A percentile compares a stretch with the other conserved stretches of the same genome.
Evolutionary conservation across 306 rosid species (phyloP).

Genomic region (Acacia melanoxylon): DNA sequence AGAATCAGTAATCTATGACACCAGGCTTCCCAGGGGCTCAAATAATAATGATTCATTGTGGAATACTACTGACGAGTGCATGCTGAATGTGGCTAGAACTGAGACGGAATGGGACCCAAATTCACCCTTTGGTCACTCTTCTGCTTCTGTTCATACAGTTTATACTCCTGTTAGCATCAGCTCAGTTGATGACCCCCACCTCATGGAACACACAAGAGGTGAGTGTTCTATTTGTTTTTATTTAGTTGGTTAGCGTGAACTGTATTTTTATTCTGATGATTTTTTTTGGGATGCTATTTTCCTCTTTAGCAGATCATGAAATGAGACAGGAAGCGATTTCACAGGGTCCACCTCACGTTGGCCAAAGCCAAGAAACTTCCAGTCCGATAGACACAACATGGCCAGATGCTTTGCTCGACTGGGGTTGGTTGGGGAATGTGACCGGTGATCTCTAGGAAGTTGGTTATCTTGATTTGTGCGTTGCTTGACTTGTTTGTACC

Average conservation of each 20-base stretch:
- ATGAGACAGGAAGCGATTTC: slow-evolving; percentile 40
- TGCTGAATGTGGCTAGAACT: slow-evolving; percentile 31
- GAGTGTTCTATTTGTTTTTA: slow-evolving; percentile 19
- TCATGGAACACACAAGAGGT: slow-evolving; percentile 48
- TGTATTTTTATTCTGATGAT: not conserved
- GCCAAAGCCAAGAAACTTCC: not conserved
- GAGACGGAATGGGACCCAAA: slow-evolving; percentile 42
- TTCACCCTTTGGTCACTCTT: slow-evolving; percentile 51
- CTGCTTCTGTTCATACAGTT: slow-evolving; percentile 47
- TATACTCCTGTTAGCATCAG: slow-evolving; percentile 56
- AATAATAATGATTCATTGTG: slow-evolving; percentile 29
- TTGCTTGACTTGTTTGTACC: slow-evolving; percentile 39
- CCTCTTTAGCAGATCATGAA: slow-evolving; percentile 26
- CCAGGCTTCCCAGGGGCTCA: slow-evolving; percentile 32
- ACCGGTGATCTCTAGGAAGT: slow-evolving; percentile 34
- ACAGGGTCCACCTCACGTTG: slow-evolving; percentile 20
- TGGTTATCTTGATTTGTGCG: slow-evolving; percentile 27
- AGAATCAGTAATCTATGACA: slow-evolving; percentile 50
- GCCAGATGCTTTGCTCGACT: slow-evolving; percentile 52
- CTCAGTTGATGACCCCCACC: slow-evolving; percentile 49
- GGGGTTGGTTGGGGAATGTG: slow-evolving; percentile 40
- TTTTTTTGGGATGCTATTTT: not conserved
- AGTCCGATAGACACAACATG: slow-evolving; percentile 28
- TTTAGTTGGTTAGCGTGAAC: not conserved
- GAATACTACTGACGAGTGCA: slow-evolving; percentile 41